Base-by-base conservation (phyloP, 2,329 filamentous ascomycete species). In the Diaporthe citriasiana region DNA sequence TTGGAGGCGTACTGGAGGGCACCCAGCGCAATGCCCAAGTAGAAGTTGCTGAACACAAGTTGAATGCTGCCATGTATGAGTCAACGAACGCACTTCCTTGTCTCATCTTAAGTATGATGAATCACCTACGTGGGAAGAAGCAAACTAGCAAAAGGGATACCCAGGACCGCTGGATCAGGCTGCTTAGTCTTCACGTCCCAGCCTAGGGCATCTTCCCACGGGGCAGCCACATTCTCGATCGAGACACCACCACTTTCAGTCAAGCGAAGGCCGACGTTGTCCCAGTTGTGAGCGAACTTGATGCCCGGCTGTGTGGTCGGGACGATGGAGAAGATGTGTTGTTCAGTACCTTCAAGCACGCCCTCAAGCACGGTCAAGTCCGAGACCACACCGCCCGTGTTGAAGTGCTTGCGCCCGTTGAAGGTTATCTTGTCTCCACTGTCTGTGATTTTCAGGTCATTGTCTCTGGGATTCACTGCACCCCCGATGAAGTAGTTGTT, bases 401-500 rank as follows among this genome's bases (percentile, higher is more conserved):
- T 93, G 84, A 93, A 93, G 81, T 89, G 85, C 80, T 93, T 93
- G 81, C 85, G 86, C 1, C 91, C 90, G 73, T 89, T 88, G 80
- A 91, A 93, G 2, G 91, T 79, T 19, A 93, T 80, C 3, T 86
- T 82, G 5, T 90, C 87, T 1, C 88, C 89, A 0, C 89, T 84
- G 1, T 84, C 80, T 0, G 84, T 89, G 75, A 92, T 90, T 40
- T 85, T 87, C 12, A 92, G 81, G 77, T 93, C 90, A 51, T 83
- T 89, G 78, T 93, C 90, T 4, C 91, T 87, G 0, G 90, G 91
- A 76, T 93, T 93, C 27, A 93, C 91, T 0, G 91, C 89, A 33
- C 89, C 91, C 10, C 91, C 90, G 19, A 93, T 85, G 75, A 92
- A 93, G 81, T 89, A 91, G 79, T 93, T 92, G 82, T 92, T 92